A percentile compares a stretch with the other conserved stretches of the same genome.
Conservation (phyloP, 495 filamentous ascomycete species). For the Collariella sp. region DNA sequence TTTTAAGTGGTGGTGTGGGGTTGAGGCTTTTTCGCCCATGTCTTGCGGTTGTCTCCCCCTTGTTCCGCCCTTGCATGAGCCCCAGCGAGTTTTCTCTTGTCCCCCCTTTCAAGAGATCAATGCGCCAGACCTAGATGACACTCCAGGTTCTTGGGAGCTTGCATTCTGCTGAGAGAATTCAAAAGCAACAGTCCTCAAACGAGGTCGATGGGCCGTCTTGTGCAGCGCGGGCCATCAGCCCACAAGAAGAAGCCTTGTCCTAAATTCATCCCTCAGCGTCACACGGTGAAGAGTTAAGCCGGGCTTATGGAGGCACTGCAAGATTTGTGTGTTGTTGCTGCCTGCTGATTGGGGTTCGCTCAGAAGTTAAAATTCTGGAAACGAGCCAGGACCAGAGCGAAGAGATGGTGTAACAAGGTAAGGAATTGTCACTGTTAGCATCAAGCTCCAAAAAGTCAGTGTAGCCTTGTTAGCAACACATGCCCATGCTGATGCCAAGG, state of each 20-base stretch:
- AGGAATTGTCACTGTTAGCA: neutral
- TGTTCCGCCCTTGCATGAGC: too few species aligned
- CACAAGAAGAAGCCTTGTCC: neutral
- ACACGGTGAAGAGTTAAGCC: slow-evolving; percentile 1
- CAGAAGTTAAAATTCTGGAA: neutral
- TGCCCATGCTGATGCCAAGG: neutral
- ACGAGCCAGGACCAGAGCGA: neutral
- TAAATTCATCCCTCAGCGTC: neutral
- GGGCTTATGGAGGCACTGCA: neutral
- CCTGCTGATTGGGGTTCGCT: neutral
- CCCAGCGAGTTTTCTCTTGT: too few species aligned
- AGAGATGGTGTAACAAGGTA: neutral
- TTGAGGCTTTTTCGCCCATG: too few species aligned
- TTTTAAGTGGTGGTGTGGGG: too few species aligned
- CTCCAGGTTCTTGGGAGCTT: too few species aligned
- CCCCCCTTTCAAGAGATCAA: too few species aligned
- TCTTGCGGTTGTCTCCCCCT: too few species aligned
- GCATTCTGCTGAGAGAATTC: neutral
- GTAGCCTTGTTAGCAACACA: neutral
- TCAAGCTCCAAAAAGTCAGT: too few species aligned
- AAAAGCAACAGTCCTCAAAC: too few species aligned
- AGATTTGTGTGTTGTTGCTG: neutral
- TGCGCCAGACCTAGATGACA: too few species aligned
- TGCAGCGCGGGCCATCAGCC: too few species aligned
- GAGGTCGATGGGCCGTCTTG: too few species aligned